Percentiles rank a stretch among this genome's conserved stretches.
phyloP scores from a whole-genome alignment of 805 yeast genomes.

The Wickerhamiella vanderwaltii region DNA sequence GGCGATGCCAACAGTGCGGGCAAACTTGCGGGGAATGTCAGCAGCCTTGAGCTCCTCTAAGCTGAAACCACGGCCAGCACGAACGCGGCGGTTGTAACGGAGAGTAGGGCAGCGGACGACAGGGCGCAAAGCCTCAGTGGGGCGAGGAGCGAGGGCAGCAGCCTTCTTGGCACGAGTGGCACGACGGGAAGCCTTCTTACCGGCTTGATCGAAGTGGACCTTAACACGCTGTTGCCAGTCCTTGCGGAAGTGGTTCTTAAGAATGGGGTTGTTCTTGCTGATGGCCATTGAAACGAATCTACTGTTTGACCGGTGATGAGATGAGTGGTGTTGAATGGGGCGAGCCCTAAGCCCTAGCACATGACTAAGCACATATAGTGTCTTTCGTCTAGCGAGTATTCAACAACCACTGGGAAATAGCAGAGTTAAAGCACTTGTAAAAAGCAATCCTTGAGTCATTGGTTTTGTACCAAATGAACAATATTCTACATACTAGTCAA shows the following conservation, averaged over 20 bases:
- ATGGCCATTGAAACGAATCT: slow-evolving; percentile 49
- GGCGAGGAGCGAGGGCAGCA: slow-evolving; percentile 93
- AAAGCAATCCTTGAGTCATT: too few relatives aligned
- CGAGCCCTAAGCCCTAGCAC: slow-evolving; percentile 13
- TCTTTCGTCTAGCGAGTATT: too few relatives aligned
- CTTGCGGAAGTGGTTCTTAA: slow-evolving; percentile 99
- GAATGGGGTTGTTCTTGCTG: slow-evolving; percentile 96
- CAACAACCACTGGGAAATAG: too few relatives aligned
- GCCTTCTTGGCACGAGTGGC: slow-evolving; percentile 87
- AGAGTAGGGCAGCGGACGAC: slow-evolving; percentile 97
- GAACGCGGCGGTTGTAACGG: slow-evolving; percentile 97
- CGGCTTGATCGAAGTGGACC: slow-evolving; percentile 99
- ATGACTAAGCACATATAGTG: neutral
- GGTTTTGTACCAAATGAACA: too few relatives aligned
- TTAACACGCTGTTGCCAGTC: slow-evolving; percentile 99
- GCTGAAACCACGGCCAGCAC: slow-evolving; percentile 99
- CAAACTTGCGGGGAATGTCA: slow-evolving; percentile 85
- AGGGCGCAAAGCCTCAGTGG: slow-evolving; percentile 93
- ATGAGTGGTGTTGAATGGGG: slow-evolving; percentile 7
- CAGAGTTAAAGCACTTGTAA: too few relatives aligned
- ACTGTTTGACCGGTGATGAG: slow-evolving; percentile 2
- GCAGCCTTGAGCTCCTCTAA: slow-evolving; percentile 97
- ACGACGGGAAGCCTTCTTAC: slow-evolving; percentile 97
- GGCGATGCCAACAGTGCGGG: slow-evolving; percentile 96
- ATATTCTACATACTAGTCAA: too few relatives aligned